phyloP scores from a whole-genome alignment of 352 stramenopile species.

The Thalassiosira delicatula region DNA sequence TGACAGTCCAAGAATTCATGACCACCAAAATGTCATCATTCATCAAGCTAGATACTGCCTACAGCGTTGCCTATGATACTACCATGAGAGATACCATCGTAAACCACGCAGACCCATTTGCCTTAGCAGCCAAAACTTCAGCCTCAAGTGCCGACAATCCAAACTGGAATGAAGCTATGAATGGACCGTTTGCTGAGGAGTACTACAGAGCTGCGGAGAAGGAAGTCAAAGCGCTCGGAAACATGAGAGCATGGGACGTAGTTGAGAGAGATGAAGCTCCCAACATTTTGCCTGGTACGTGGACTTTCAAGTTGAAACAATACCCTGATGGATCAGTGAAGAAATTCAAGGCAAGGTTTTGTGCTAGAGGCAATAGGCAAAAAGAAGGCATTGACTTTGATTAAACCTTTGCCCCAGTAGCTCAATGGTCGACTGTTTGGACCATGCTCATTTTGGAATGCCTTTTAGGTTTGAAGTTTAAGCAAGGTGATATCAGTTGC shows the following conservation, averaged over 20 bases:
- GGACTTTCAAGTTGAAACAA: slow-evolving; percentile 50
- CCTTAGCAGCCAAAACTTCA: neutral
- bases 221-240: neutral
- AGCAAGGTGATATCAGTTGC: neutral
- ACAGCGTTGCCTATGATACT: neutral
- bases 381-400: slow-evolving; percentile 61
- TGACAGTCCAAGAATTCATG: neutral
- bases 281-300: slow-evolving; percentile 37
- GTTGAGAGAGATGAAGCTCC: neutral
- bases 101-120: neutral
- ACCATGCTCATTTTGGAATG: neutral
- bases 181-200: slow-evolving; percentile 11
- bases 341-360: slow-evolving; percentile 65
- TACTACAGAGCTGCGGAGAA: neutral
- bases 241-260: neutral
- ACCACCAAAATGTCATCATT: neutral
- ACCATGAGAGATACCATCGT: neutral
- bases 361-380: slow-evolving; percentile 59
- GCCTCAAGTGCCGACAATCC: slow-evolving; percentile 4
- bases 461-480: neutral
- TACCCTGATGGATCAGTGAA: slow-evolving; percentile 47
- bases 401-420: slow-evolving; percentile 61
- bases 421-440: slow-evolving; percentile 1
- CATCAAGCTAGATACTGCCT: neutral
- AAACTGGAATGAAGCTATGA: slow-evolving; percentile 9